These are phyloP conservation scores for Albugo candida DNA, from an alignment of 352 stramenopile species.

Conservation along the genomic window DNA sequence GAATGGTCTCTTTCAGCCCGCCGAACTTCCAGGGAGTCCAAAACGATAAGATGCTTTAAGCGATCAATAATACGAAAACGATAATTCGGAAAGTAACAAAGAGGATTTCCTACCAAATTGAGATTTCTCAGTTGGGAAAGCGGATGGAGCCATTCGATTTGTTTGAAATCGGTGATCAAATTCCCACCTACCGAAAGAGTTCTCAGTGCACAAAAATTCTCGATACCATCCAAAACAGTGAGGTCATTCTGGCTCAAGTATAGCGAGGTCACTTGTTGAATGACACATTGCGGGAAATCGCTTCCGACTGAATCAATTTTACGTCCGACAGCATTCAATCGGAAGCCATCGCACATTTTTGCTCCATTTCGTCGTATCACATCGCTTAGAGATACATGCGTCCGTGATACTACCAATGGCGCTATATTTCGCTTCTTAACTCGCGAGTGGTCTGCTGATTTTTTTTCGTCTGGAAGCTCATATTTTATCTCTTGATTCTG, in stretches of 20 bases:
- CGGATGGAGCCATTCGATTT: constrained; percentile 16
- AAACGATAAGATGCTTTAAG: constrained; percentile 22
- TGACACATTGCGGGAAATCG: constrained; percentile 21
- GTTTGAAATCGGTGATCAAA: constrained; percentile 18
- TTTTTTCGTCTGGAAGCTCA: too few relatives aligned
- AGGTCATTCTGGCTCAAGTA: constrained; percentile 76
- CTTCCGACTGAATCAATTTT: constrained; percentile 23
- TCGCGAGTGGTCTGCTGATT: too few relatives aligned
- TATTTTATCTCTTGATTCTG: not conserved
- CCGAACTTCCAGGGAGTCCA: constrained; percentile 40
- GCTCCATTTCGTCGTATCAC: constrained; percentile 50
- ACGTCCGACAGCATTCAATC: constrained; percentile 54
- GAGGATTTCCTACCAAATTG: constrained; percentile 49
- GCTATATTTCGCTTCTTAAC: too few relatives aligned
- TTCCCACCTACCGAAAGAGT: constrained; percentile 51
- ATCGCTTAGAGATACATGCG: constrained; percentile 17
- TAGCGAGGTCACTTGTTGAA: constrained; percentile 22
- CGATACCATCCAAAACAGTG: constrained; percentile 18
- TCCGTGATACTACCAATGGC: too few relatives aligned
- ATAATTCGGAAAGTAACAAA: constrained; percentile 60
- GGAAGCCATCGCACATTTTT: constrained; percentile 44
- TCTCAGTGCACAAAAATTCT: constrained; percentile 38
- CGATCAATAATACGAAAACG: constrained; percentile 28
- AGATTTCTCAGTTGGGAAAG: constrained; percentile 34
- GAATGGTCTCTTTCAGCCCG: constrained; percentile 33